A percentile compares a stretch with the other conserved stretches of the same genome.
These are phyloP conservation scores for Boletus vermiculosoides DNA, from an alignment of 768 basidiomycete species.

Conservation along the genomic window DNA sequence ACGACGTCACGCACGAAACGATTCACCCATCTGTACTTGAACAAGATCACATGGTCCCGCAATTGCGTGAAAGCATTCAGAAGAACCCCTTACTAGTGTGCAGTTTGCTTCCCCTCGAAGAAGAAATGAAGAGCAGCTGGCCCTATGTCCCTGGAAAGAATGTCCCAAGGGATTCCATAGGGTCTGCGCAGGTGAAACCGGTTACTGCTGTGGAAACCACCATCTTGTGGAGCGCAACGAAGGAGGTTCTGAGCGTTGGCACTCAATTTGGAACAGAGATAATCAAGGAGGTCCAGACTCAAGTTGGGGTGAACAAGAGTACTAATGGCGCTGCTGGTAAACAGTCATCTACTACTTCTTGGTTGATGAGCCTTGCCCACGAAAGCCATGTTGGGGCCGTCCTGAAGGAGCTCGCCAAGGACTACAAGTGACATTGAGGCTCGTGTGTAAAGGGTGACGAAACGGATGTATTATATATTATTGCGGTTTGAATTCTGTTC, in stretches of 20 bases:
- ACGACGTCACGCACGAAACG: conserved; percentile 53
- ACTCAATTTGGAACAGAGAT: conserved; percentile 20
- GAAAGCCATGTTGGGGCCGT: conserved; percentile 26
- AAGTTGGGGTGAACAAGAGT: conserved; percentile 3
- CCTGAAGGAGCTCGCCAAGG: conserved; percentile 19
- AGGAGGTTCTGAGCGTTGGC: conserved; percentile 14
- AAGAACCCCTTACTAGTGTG: conserved; percentile 46
- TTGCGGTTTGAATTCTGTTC: not conserved
- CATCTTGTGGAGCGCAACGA: conserved; percentile 17
- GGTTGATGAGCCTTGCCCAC: conserved; percentile 25
- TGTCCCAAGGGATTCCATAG: conserved; percentile 7
- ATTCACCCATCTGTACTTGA: conserved; percentile 60
- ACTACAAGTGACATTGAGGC: not conserved
- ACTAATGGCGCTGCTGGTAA: conserved; percentile 6
- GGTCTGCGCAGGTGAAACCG: conserved; percentile 7
- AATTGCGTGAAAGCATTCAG: conserved; percentile 36
- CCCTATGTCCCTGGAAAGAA: conserved; percentile 35
- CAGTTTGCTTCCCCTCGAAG: conserved; percentile 50
- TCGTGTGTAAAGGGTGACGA: not conserved
- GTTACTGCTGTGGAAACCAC: conserved; percentile 1
- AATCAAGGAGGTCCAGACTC: conserved; percentile 22
- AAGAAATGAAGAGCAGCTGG: conserved; percentile 49
- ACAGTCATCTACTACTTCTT: conserved; percentile 22
- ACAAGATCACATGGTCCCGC: conserved; percentile 38
- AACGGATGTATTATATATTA: too few relatives aligned